Base-by-base conservation (phyloP, 2,329 filamentous ascomycete genomes). In the Kalmusia sp. region DNA sequence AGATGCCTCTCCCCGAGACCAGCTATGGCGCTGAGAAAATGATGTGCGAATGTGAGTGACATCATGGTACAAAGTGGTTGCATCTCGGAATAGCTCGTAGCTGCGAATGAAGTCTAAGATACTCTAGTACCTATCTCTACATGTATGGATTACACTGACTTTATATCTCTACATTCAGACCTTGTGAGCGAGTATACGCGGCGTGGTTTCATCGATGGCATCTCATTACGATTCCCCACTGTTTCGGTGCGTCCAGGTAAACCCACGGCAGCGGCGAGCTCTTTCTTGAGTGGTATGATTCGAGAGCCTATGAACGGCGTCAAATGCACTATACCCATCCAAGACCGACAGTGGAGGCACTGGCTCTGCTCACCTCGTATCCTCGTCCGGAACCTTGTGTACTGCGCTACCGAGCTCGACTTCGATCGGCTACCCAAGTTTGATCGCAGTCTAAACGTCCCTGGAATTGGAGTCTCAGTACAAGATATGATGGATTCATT, bases 1-100 rank as follows among this genome's bases (percentile, higher is more conserved):
- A 77, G 9, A 78, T 86, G 17, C 81, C 84, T 3, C 84, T 81
- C 1, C 84, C 84, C 2, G 79, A 84, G 64, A 80, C 81, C 14
- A 84, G 82, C 7, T 87, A 87, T 66, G 84, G 84, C 22, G 77
- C 82, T 3, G 82, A 85, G 70, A 87, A 87, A 70, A 74, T 86
- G 58, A 78, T 85, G 62, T 83, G 78, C 55, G 84, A 87, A 71
- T 75, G n/a, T n/a, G n/a, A n/a, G n/a, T n/a, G n/a, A n/a, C n/a
- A n/a, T n/a, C n/a, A n/a, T n/a, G n/a, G n/a, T n/a, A n/a, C n/a
- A n/a, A n/a, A n/a, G n/a, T n/a, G n/a, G n/a, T n/a, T n/a, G n/a
- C n/a, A n/a, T n/a, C n/a, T n/a, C n/a, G n/a, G n/a, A n/a, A n/a
- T n/a, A n/a, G n/a, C n/a, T n/a, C n/a, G n/a, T n/a, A n/a, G n/a